Base-by-base conservation (phyloP, 2,329 filamentous ascomycete genomes). In the Fusarium continuum region DNA sequence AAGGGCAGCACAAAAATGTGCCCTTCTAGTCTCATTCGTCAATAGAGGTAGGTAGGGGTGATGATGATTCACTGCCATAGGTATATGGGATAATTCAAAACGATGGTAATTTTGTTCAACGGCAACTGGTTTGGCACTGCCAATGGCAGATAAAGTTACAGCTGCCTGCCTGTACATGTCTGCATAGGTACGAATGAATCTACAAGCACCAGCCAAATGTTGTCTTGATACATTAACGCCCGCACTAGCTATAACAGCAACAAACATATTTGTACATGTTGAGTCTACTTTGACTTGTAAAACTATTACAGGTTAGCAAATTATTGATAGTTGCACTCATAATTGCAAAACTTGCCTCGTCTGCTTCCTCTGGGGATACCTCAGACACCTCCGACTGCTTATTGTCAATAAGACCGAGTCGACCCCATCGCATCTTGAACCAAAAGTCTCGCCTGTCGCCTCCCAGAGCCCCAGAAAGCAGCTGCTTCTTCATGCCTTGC, bases 371-470 rank as follows among this genome's bases (percentile, higher is more conserved):
- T 46, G 86, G 83, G 0, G 83, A 85, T 5, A 93, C 86, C 25
- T 85, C 80, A 1, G 90, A 93, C 16, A 81, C 78, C 36, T 90
- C 86, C 3, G 83, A 85, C 69, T 86, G 79, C 41, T 78, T 81
- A 47, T 82, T 80, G 62, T 91, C 87, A 68, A 98, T 88, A 72
- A 97, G 78, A 0, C 93, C 91, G 52, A 97, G 77, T 66, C 81
- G 86, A 35, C 83, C 85, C 55, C 80, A 85, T 67, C 89, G 83
- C 20, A 97, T 78, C 66, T 85, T 81, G 79, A 86, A 91, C 93
- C 93, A 97, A 78, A 97, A 88, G 71, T 96, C 92, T 62, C 84
- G 84, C 49, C 92, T 81, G 69, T 96, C 90, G 0, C 92, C 93
- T 31, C 88, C 88, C 4, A 97, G 77, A 65, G 90, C 84, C 1